Base-by-base conservation (phyloP, 2,329 filamentous ascomycete species). In the Sporothrix dimorphospora region DNA sequence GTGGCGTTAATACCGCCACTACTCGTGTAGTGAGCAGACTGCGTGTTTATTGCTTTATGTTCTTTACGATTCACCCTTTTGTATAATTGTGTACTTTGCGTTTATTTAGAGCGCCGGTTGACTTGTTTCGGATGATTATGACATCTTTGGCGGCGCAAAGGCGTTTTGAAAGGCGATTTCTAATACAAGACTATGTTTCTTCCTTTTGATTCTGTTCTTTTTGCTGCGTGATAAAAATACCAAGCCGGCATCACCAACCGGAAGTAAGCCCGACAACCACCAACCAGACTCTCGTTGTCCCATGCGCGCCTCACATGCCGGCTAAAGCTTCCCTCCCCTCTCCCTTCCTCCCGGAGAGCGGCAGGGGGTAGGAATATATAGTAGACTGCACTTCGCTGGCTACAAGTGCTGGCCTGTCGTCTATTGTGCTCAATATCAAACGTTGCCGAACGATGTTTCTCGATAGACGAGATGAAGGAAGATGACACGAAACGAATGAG, bases 61-160 rank as follows among this genome's bases (percentile, higher is more conserved):
- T 53, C 49, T 66, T 30, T 11, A 21, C 19, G 19, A 24, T 67
- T 51, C 53, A 14, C 3, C 16, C 19, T 30, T 4, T 34, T 66
- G 63, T 49, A 34, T 66, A 49, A 1, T 66, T 66, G 42, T 27
- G 14, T 27, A 19, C 34, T 67, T 38, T 49, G 24, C 19, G 24
- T 67, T 49, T 51, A 34, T 67, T n/a, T 49, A 34, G 45, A 67
- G 24, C 63, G 42, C 24, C 16, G 14, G 63, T 14, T 8, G 27
- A 16, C 14, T 12, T 67, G n/a, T 53, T 67, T 53, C 27, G 45
- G 45, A 34, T 67, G 45, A 14, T 38, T 38, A 53, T 34, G 65
- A 67, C 65, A 67, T 53, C 27, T 66, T 53, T 30, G 63, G 24
- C 45, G 65, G 65, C 19, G 65, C 65, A 53, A 27, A 14, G 65